A percentile compares a stretch with the other conserved stretches of the same genome.
Conservation (phyloP, 1,284 basidiomycete species). For the Xanthoconium separans region DNA sequence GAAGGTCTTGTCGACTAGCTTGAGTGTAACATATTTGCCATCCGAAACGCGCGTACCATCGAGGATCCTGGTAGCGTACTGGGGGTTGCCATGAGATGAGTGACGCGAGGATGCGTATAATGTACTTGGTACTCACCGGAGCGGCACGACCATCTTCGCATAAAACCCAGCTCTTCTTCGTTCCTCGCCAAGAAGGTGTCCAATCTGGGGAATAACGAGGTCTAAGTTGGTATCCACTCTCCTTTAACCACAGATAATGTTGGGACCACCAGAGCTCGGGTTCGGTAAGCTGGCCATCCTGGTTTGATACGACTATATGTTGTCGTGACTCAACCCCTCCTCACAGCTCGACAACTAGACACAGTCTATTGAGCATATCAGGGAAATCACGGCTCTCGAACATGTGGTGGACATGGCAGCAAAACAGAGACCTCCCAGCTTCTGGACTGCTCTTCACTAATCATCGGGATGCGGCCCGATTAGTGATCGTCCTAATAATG, state of each 20-base stretch:
- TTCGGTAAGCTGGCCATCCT: conserved; percentile 10
- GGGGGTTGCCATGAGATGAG: not conserved
- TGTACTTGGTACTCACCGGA: not conserved
- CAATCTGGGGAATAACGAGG: conserved; percentile 37
- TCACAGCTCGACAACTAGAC: no score
- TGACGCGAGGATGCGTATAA: not conserved
- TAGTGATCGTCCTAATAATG: no score
- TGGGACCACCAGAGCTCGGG: conserved; percentile 29
- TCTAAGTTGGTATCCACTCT: conserved; percentile 37
- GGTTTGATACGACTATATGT: no score
- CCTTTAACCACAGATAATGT: conserved; percentile 33
- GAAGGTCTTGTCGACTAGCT: conserved; percentile 20
- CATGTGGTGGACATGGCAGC: no score
- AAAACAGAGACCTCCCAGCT: no score
- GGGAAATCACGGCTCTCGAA: no score
- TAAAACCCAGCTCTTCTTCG: conserved; percentile 6
- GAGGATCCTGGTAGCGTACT: conserved; percentile 23
- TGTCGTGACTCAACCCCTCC: no score
- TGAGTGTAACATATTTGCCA: conserved; percentile 30
- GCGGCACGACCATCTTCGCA: conserved; percentile 28
- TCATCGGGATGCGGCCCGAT: no score
- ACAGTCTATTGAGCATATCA: no score
- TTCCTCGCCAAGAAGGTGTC: conserved; percentile 35
- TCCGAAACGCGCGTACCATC: conserved; percentile 35
- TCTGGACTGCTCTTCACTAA: no score